These are phyloP conservation scores for Torulaspora indica DNA, from an alignment of 805 yeast genomes.

Conservation along the genomic window DNA sequence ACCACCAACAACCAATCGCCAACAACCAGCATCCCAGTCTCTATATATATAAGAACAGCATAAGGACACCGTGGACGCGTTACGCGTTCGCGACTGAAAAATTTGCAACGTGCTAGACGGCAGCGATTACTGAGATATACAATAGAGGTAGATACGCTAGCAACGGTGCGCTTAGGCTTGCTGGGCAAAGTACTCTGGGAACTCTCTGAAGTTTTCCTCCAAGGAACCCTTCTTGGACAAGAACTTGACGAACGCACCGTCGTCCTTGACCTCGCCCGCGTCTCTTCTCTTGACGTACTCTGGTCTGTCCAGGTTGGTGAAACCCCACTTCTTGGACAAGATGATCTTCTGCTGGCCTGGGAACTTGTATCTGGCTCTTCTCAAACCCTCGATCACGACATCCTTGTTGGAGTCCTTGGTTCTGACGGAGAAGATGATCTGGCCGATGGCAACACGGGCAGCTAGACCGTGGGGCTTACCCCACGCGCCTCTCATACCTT, in stretches of 20 bases:
- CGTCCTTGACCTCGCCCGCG: slow-evolving; percentile 98
- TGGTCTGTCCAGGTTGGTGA: slow-evolving; percentile 97
- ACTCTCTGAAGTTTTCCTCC: slow-evolving; percentile 83
- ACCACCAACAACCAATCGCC: not conserved
- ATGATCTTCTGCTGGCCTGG: slow-evolving; percentile 99
- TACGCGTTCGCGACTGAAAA: slow-evolving; percentile 5
- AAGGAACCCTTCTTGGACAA: slow-evolving; percentile 93
- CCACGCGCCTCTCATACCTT: slow-evolving; percentile 99
- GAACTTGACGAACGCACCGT: slow-evolving; percentile 99
- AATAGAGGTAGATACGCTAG: not conserved
- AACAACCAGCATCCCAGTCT: no score
- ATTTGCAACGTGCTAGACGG: not conserved
- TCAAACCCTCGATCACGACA: slow-evolving; percentile 96
- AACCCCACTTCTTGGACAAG: slow-evolving; percentile 99
- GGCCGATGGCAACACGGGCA: slow-evolving; percentile 98
- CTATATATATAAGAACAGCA: no score
- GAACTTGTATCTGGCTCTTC: slow-evolving; percentile 99
- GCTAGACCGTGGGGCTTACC: slow-evolving; percentile 99
- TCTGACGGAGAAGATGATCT: slow-evolving; percentile 95
- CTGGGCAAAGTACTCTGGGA: slow-evolving; percentile 74
- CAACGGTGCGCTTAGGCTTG: slow-evolving; percentile 36
- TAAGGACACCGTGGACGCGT: slow-evolving; percentile 6
- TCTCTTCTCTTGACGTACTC: slow-evolving; percentile 92
- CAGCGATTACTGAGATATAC: not conserved
- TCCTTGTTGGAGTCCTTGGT: slow-evolving; percentile 98